Percentiles rank a stretch among this genome's conserved stretches.
Evolutionary conservation across 768 basidiomycete genomes (phyloP).

Genomic region (Rhodotorula paludigena): DNA sequence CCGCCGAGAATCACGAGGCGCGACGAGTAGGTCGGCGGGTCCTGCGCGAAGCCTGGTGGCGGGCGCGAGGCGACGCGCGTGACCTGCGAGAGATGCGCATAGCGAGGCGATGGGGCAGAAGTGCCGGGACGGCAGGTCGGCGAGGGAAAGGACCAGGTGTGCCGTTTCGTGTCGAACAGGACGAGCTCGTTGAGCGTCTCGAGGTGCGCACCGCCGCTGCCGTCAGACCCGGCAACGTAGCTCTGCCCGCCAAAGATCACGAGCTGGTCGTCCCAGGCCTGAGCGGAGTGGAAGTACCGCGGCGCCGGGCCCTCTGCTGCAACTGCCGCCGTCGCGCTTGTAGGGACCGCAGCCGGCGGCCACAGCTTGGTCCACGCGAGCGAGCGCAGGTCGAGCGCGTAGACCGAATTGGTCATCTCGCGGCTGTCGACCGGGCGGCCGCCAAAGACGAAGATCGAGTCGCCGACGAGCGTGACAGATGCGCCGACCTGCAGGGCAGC

Average conservation of each 20-base stretch:
- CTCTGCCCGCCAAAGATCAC: constrained; percentile 96
- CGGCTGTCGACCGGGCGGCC: constrained; percentile 48
- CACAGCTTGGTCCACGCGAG: constrained; percentile 59
- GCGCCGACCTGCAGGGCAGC: constrained; percentile 65
- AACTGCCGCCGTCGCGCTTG: constrained; percentile 52
- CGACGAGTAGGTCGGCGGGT: neutral
- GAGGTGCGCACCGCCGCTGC: neutral
- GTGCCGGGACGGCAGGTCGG: constrained; percentile 45
- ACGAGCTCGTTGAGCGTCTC: constrained; percentile 60
- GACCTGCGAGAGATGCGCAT: constrained; percentile 87
- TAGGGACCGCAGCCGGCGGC: too few relatives aligned
- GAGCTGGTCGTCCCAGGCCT: constrained; percentile 69
- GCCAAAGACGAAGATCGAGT: constrained; percentile 30
- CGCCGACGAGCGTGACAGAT: constrained; percentile 56
- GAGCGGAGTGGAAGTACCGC: constrained; percentile 78
- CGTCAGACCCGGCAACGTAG: constrained; percentile 61
- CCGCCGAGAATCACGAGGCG: constrained; percentile 68
- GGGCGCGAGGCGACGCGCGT: neutral
- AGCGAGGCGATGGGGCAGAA: constrained; percentile 74
- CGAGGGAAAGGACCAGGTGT: constrained; percentile 63
- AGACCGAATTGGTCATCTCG: constrained; percentile 84
- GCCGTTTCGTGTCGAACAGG: constrained; percentile 70
- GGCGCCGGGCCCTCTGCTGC: constrained; percentile 55
- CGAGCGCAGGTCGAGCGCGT: constrained; percentile 76
- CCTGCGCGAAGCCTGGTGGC: neutral